Evolutionary conservation across 2,329 filamentous ascomycete genomes (phyloP).

Genomic region (Pseudovirgaria hyperparasitica): DNA sequence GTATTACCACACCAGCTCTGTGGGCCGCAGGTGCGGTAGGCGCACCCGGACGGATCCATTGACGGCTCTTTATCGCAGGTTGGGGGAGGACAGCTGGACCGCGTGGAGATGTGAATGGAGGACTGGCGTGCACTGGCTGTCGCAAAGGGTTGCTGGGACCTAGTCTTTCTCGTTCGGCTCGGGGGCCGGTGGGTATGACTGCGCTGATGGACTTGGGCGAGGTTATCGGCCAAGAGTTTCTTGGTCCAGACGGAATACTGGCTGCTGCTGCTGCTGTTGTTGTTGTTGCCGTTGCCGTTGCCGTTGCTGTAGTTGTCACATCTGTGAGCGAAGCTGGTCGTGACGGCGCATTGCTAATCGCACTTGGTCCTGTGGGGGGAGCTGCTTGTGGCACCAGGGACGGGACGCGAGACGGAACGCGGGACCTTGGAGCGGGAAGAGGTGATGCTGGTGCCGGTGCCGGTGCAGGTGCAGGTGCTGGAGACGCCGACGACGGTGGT

Average conservation of each 20-base stretch:
- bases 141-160: constrained; percentile 17
- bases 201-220: constrained; percentile 22
- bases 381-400: constrained; percentile 2
- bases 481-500: constrained; percentile 2
- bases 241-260: constrained; percentile 15
- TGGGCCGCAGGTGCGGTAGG: constrained; percentile 6
- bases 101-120: constrained; percentile 15
- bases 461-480: constrained; percentile 3
- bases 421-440: constrained; percentile 6
- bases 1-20: constrained; percentile 21
- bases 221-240: constrained; percentile 15
- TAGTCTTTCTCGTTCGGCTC: constrained; percentile 21
- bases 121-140: constrained; percentile 18
- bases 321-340: no score
- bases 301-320: no score
- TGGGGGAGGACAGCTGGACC: constrained; percentile 19
- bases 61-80: constrained; percentile 26
- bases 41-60: constrained; percentile 31
- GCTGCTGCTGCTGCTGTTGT: constrained; percentile 17
- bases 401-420: constrained; percentile 18
- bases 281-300: constrained; percentile 11
- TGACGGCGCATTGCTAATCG: constrained; percentile 16
- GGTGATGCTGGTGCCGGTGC: constrained; percentile 1
- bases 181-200: constrained; percentile 28
- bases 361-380: constrained; percentile 15